phyloP scores from a whole-genome alignment of 2,329 filamentous ascomycete species.

The Neonectria faginata region DNA sequence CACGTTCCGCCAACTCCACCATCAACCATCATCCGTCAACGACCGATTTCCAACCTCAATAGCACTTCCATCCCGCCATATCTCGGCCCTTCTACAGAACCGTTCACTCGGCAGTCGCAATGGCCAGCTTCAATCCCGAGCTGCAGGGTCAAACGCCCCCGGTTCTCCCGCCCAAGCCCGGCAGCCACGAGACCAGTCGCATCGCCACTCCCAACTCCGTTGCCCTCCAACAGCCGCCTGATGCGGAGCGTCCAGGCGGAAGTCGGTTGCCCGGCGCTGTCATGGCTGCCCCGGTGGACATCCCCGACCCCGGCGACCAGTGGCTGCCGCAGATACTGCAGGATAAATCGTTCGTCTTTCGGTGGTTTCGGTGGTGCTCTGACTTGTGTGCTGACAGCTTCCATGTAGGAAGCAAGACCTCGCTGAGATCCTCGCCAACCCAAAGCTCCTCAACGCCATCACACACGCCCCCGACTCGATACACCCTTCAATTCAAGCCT shows the following conservation, averaged over 20 bases:
- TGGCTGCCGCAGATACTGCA: constrained; percentile 84
- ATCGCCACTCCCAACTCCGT: constrained; percentile 70
- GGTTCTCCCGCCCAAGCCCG: constrained; percentile 78
- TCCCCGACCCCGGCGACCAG: constrained; percentile 72
- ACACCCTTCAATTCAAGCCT: constrained; percentile 77
- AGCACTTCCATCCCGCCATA: constrained; percentile 7
- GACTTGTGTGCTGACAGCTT: constrained; percentile 23
- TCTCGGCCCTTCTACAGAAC: background rate
- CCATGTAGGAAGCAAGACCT: constrained; percentile 79
- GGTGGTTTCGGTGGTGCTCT: constrained; percentile 42
- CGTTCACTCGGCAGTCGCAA: constrained; percentile 18
- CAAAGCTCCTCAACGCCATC: constrained; percentile 78
- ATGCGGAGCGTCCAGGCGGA: constrained; percentile 33
- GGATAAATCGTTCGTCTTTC: constrained; percentile 79
- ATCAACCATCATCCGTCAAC: constrained; percentile 23
- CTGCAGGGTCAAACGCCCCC: constrained; percentile 62
- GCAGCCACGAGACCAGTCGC: constrained; percentile 75
- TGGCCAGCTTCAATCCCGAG: constrained; percentile 48
- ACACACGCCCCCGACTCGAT: constrained; percentile 73
- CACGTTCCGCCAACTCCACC: constrained; percentile 30
- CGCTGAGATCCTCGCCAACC: constrained; percentile 72
- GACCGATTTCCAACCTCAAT: constrained; percentile 22
- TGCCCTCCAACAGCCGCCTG: constrained; percentile 58
- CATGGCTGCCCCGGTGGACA: constrained; percentile 49
- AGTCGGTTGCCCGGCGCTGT: constrained; percentile 34